Evolutionary conservation across 805 yeast species (phyloP), one percentile per base, ranked within the genome.

Genomic region (Sugiyamaella mastotermitis): DNA sequence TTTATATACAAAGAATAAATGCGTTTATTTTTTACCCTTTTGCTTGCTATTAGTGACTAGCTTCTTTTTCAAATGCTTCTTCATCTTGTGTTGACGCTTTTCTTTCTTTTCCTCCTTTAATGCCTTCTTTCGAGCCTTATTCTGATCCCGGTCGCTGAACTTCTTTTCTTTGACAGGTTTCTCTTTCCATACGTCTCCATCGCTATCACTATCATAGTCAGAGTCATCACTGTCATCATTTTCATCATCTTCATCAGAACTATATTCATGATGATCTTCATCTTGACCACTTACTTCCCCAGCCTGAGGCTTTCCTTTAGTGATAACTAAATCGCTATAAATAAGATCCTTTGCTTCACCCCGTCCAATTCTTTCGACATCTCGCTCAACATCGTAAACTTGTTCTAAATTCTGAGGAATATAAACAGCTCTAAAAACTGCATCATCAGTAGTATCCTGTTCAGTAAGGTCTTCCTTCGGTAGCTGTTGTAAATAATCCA

Each of bases 361-460:
- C 43, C 78, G 76, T 1, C 78, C 67, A 48, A 83, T 83, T 51
- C 82, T 80, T 33, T 76, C 79, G 16, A 49, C 52, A 26, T 92
- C 98, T 43, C 95, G 71, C 54, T 92, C 98, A 21, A 61, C 47
- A 40, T 66, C 72, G 37, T 62, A 65, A 3, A 66, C 70, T 40
- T 66, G 67, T 34, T 66, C 67, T 16, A 66, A 52, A 37, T 56
- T 92, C 84, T 57, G 88, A 55, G 65, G 90, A 76, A 62, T 86
- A 78, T 64, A 92, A 62, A 40, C 92, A 3, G 88, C 76, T 56
- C 98, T 68, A 61, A 92, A 92, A 4, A 92, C 78, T 38, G 84
- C 94, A 58, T 92, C 98, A 45, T 83, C 85, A 17, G 76, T 78
- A 30, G 72, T 73, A 35, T 71, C 78, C 13, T 56, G 52, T 19